phyloP scores from a whole-genome alignment of 192 early-diverging fungal genomes.

The Coemansia sp. region DNA sequence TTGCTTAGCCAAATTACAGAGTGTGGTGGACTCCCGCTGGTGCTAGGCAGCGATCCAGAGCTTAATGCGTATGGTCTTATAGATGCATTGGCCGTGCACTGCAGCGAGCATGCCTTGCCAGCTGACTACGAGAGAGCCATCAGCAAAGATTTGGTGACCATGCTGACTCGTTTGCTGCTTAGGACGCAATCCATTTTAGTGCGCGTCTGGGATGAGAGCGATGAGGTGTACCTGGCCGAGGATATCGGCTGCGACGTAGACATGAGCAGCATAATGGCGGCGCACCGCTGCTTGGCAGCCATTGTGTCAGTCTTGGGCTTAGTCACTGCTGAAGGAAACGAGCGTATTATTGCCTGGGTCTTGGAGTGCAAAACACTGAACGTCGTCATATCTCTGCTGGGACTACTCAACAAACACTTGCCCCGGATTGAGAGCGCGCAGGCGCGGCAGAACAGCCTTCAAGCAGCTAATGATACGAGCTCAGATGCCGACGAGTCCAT shows the following conservation, averaged over 20 bases:
- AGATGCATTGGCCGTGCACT: constrained; percentile 32
- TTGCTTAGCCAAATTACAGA: constrained; percentile 18
- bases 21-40: background rate
- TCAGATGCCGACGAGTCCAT: background rate
- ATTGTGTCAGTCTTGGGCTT: constrained; percentile 14
- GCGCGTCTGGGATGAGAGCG: constrained; percentile 11
- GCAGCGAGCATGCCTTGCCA: constrained; percentile 11
- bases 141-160: background rate
- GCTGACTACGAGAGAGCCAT: background rate
- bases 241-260: background rate
- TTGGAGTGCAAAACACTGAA: constrained; percentile 6
- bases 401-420: constrained; percentile 28
- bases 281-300: constrained; percentile 17
- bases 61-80: constrained; percentile 18
- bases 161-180: background rate
- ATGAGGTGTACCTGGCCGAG: background rate
- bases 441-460: background rate
- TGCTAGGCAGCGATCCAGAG: constrained; percentile 1
- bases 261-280: constrained; percentile 6
- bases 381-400: constrained; percentile 18
- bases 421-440: constrained; percentile 18
- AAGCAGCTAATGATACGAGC: background rate
- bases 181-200: constrained; percentile 1
- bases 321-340: constrained; percentile 11
- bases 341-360: background rate